Evolutionary conservation across 192 early-diverging fungal genomes (phyloP).

Genomic region (Coemansia sp.): DNA sequence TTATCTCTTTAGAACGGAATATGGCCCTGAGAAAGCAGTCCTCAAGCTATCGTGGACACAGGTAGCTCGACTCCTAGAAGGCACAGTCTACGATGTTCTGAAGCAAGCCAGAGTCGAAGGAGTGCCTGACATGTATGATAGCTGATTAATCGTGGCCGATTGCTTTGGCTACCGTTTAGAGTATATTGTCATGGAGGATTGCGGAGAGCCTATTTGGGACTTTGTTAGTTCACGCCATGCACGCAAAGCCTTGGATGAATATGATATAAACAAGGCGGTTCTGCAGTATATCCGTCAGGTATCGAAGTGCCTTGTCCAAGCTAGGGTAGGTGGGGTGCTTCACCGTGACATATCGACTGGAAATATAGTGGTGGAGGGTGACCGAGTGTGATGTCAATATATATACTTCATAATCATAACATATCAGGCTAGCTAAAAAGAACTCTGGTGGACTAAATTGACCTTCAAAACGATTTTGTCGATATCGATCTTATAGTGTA

Average conservation of each 20-base stretch:
- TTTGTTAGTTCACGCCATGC: not conserved
- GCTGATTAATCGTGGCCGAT: not conserved
- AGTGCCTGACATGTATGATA: conserved; percentile 1
- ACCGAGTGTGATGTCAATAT: too few species aligned
- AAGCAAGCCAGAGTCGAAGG: not conserved
- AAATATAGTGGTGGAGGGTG: conserved; percentile 17
- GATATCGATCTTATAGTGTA: too few species aligned
- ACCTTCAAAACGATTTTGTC: too few species aligned
- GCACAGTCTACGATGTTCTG: conserved; percentile 6
- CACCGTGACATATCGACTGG: conserved; percentile 14
- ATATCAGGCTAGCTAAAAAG: too few species aligned
- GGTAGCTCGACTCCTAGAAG: conserved; percentile 3
- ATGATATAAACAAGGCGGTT: not conserved
- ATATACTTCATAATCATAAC: too few species aligned
- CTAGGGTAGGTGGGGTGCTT: not conserved
- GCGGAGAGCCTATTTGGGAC: not conserved
- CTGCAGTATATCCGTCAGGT: not conserved
- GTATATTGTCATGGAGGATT: conserved; percentile 1
- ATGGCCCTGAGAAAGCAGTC: not conserved
- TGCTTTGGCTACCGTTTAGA: conserved; percentile 11
- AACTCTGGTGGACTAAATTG: too few species aligned
- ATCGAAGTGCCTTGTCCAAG: not conserved
- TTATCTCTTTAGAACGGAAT: not conserved
- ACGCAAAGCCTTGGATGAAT: not conserved
- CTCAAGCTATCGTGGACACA: conserved; percentile 5